Percentiles rank a stretch among this genome's conserved stretches.
phyloP scores from a whole-genome alignment of 495 filamentous ascomycete species.

The Aspergillus nidulans region DNA sequence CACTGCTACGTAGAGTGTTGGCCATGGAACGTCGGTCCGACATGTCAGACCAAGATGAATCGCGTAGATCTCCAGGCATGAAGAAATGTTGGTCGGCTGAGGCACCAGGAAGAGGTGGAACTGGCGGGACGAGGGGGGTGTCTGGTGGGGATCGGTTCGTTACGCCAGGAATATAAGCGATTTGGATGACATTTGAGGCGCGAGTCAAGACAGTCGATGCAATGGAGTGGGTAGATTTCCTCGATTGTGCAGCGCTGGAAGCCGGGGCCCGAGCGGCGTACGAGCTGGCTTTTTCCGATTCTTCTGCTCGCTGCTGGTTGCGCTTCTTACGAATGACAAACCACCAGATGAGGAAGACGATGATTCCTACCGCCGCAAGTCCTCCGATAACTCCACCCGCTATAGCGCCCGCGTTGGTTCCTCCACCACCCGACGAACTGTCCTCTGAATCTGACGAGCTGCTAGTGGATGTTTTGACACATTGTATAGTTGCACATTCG shows the following conservation, averaged over 20 bases:
- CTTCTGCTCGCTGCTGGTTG: slow-evolving; percentile 49
- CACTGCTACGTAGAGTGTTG: slow-evolving; percentile 64
- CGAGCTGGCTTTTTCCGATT: slow-evolving; percentile 48
- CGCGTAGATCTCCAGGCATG: slow-evolving; percentile 84
- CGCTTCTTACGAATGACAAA: slow-evolving; percentile 80
- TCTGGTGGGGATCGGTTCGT: slow-evolving; percentile 85
- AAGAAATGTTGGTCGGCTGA: slow-evolving; percentile 86
- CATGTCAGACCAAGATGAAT: slow-evolving; percentile 73
- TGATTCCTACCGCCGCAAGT: slow-evolving; percentile 58
- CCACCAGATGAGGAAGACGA: slow-evolving; percentile 79
- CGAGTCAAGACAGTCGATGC: slow-evolving; percentile 93
- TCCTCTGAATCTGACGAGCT: slow-evolving; percentile 24
- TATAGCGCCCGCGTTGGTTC: slow-evolving; percentile 72
- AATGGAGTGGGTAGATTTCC: slow-evolving; percentile 85
- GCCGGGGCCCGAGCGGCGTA: slow-evolving; percentile 54
- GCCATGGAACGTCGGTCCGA: slow-evolving; percentile 61
- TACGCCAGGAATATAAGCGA: slow-evolving; percentile 96
- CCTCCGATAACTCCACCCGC: slow-evolving; percentile 81
- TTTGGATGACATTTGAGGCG: slow-evolving; percentile 98
- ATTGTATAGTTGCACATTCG: slow-evolving; percentile 55
- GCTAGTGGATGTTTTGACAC: slow-evolving; percentile 39
- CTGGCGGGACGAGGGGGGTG: slow-evolving; percentile 84
- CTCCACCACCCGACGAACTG: slow-evolving; percentile 23
- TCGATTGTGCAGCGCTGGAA: slow-evolving; percentile 47
- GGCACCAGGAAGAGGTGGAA: slow-evolving; percentile 82